Conservation (phyloP, 306 rosid species). For the Prosopis cineraria region DNA sequence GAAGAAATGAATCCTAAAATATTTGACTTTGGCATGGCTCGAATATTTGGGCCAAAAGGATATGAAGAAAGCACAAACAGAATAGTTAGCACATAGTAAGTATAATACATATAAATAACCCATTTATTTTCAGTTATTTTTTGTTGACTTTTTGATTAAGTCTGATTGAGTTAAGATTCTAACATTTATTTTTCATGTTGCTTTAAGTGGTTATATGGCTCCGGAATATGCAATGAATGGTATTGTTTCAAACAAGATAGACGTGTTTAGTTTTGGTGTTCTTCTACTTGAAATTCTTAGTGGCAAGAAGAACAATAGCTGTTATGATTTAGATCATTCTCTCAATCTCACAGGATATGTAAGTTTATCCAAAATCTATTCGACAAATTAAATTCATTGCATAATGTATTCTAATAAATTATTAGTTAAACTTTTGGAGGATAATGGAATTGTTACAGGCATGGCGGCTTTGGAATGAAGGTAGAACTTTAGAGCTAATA, state of each 20-base stretch:
- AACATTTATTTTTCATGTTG: background rate
- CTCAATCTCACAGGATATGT: slow-evolving; percentile 33
- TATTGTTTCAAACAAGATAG: slow-evolving; percentile 39
- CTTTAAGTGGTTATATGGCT: slow-evolving; percentile 40
- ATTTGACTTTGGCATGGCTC: slow-evolving; percentile 45
- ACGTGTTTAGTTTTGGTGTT: slow-evolving; percentile 45
- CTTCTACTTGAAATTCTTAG: slow-evolving; percentile 39
- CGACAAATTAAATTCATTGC: too few species aligned
- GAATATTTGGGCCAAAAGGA: slow-evolving; percentile 38
- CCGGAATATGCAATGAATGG: slow-evolving; percentile 44
- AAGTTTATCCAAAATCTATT: too few species aligned
- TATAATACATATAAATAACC: background rate
- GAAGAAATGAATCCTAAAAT: background rate
- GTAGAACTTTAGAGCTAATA: slow-evolving; percentile 17
- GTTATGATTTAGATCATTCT: background rate
- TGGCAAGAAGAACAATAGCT: slow-evolving; percentile 2
- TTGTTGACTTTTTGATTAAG: background rate
- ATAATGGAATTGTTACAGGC: slow-evolving; percentile 23
- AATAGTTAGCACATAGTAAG: slow-evolving; percentile 47
- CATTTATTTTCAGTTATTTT: background rate
- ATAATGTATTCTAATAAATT: background rate
- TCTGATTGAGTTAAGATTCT: background rate
- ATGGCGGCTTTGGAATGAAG: slow-evolving; percentile 47
- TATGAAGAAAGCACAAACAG: slow-evolving; percentile 44
- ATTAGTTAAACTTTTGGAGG: background rate